phyloP scores from a whole-genome alignment of 2,329 filamentous ascomycete genomes.

The Talaromyces atroroseus region DNA sequence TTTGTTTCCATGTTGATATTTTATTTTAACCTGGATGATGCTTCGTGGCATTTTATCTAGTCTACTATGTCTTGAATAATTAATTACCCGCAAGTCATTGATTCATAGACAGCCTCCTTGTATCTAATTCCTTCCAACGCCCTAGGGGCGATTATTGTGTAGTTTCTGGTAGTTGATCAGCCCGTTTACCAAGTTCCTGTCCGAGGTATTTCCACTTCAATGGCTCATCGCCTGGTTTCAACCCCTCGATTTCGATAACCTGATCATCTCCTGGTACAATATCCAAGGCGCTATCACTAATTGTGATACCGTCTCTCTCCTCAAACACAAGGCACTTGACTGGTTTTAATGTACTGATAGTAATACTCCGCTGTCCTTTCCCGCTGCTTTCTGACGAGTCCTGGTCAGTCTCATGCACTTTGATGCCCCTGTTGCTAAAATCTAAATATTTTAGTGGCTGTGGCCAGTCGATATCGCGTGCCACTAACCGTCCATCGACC shows the following conservation, averaged over 20 bases:
- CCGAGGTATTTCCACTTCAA: conserved; percentile 9
- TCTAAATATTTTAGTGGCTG: conserved; percentile 46
- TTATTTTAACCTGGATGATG: neutral
- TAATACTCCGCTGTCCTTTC: conserved; percentile 28
- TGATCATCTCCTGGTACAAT: conserved; percentile 50
- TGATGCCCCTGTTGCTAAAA: conserved; percentile 4
- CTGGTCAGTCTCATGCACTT: neutral
- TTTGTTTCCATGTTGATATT: neutral
- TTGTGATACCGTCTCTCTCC: conserved; percentile 49
- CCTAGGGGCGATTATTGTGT: no score
- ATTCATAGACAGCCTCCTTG: no score
- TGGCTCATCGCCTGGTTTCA: conserved; percentile 2
- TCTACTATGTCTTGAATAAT: neutral
- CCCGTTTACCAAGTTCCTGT: neutral
- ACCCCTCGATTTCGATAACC: conserved; percentile 33
- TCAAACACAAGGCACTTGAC: conserved; percentile 58
- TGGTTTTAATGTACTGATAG: conserved; percentile 18
- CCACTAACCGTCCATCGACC: conserved; percentile 45
- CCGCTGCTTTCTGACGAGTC: conserved; percentile 23
- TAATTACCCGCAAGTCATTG: no score
- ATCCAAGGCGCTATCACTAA: conserved; percentile 54
- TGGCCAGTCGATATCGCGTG: conserved; percentile 56
- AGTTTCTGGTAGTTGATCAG: neutral
- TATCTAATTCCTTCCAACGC: no score
- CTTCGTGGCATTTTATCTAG: neutral